A percentile compares a stretch with the other conserved stretches of the same genome.
These are phyloP conservation scores for Silene vulgaris DNA, from an alignment of 179 eudicot species.

Conservation along the genomic window DNA sequence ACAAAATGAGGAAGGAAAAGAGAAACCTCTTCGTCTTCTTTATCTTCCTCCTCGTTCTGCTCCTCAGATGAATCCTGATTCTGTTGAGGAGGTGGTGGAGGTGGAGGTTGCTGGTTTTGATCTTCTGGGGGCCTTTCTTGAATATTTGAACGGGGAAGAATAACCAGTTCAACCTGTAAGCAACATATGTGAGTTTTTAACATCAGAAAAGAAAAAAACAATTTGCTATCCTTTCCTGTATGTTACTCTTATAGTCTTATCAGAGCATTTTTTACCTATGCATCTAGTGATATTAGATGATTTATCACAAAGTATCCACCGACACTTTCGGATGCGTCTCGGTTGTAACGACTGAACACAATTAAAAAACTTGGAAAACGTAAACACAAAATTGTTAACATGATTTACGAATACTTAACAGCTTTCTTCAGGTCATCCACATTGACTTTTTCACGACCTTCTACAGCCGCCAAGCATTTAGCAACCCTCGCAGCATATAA, in stretches of 20 bases:
- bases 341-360: constrained; percentile 7
- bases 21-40: constrained; percentile 75
- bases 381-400: constrained; percentile 7
- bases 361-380: neutral
- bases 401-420: constrained; percentile 49
- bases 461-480: constrained; percentile 85
- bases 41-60: constrained; percentile 53
- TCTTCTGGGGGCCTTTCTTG: constrained; percentile 73
- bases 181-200: constrained; percentile 16
- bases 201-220: neutral
- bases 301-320: neutral
- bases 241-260: neutral
- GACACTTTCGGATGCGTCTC: neutral
- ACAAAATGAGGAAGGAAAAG: constrained; percentile 5
- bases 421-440: constrained; percentile 97
- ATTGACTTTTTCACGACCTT: constrained; percentile 87
- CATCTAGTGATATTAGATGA: no score
- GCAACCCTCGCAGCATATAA: constrained; percentile 97
- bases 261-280: neutral
- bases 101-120: constrained; percentile 89
- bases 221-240: neutral
- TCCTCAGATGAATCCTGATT: constrained; percentile 82
- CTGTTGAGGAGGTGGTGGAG: constrained; percentile 98
- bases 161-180: constrained; percentile 88
- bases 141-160: constrained; percentile 87